phyloP scores from a whole-genome alignment of 2,329 filamentous ascomycete species.

The Tolypocladium ophioglossoides region DNA sequence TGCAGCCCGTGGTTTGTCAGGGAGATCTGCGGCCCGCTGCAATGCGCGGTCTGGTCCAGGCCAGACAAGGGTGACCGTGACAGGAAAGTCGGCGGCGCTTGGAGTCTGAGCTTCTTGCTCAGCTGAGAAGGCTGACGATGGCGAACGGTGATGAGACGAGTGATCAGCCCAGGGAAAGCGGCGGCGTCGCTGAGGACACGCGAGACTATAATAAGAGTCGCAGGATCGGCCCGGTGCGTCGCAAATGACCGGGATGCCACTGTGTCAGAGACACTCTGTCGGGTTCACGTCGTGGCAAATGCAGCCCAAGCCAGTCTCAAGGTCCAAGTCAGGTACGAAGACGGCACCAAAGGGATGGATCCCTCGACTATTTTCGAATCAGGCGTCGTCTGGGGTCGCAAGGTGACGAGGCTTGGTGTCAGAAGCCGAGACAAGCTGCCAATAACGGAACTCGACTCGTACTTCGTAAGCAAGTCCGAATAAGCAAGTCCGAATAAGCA shows the following conservation, averaged over 20 bases:
- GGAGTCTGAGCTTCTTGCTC: background rate
- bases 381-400: background rate
- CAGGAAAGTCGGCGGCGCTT: background rate
- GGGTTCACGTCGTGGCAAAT: background rate
- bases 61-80: background rate
- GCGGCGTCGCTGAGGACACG: background rate
- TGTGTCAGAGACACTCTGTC: background rate
- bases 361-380: background rate
- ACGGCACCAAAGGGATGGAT: background rate
- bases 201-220: background rate
- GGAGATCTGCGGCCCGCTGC: conserved; percentile 1
- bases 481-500: background rate
- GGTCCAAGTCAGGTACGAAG: background rate
- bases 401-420: too few relatives aligned
- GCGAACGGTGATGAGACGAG: background rate
- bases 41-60: background rate
- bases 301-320: background rate
- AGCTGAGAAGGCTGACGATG: background rate
- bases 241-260: background rate
- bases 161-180: background rate
- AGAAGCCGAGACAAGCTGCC: background rate
- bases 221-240: background rate
- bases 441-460: background rate
- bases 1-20: background rate
- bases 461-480: background rate